Evolutionary conservation across 2,329 filamentous ascomycete species (phyloP), one percentile per base, ranked within the genome.

Genomic region (Grosmannia serpens): DNA sequence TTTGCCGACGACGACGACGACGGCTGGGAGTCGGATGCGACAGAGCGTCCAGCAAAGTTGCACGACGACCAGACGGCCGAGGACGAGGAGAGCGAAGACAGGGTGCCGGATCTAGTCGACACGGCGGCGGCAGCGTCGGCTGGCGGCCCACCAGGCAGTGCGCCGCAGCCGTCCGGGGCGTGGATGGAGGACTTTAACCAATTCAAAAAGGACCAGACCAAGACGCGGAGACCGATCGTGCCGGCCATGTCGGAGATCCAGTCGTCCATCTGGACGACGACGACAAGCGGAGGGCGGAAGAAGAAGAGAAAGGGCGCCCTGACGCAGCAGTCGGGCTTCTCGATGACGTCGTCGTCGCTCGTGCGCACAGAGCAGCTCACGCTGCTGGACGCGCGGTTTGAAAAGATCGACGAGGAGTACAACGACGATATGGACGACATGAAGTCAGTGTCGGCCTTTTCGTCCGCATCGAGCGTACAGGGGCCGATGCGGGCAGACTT

Each of bases 331-430:
- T 94, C 91, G 1, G 85, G 91, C 71, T 96, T 89, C 68, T 96
- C 90, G 86, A 97, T 97, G 65, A 96, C 94, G 69, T 99, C 94
- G 71, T 97, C 94, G 65, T 97, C 94, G 86, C 87, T 94, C 75
- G 70, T 89, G 56, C 84, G 94, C 58, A 99, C 91, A 1, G 92
- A 96, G 67, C 89, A 91, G 49, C 81, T 95, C 61, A 85, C 85
- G 0, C 80, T 95, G 1, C 78, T 99, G 8, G 95, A 99, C 69
- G 87, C 87, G 53, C 83, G 94, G 29, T 99, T 97, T 70, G 94
- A 99, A 70, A 89, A 83, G 71, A 83, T 97, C 24, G 90, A 96
- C 71, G 87, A 92, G 70, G 79, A 87, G 62, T 96, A 82, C 63
- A 77, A 77, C 44, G 75, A 75, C 27, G 76, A 77, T 47, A 67